Conservation (phyloP, 23 red algal genomes). For the Gracilariopsis chorda region DNA sequence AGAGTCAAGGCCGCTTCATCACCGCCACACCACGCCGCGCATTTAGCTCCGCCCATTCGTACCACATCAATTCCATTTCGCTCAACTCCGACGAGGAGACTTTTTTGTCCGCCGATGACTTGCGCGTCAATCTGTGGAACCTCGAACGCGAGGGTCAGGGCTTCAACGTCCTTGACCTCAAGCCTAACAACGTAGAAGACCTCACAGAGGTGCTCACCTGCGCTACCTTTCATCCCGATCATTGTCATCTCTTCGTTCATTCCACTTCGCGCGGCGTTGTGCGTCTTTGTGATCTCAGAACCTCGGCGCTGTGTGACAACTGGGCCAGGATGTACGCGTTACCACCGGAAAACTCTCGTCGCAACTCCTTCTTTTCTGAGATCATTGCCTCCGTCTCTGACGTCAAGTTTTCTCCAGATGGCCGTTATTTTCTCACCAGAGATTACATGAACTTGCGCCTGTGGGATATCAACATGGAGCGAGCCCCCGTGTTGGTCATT, state of each 20-base stretch:
- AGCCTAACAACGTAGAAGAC: constrained; percentile 95
- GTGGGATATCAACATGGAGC: constrained; percentile 90
- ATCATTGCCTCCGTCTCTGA: constrained; percentile 93
- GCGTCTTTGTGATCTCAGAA: constrained; percentile 83
- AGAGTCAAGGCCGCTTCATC: constrained; percentile 54
- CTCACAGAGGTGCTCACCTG: constrained; percentile 92
- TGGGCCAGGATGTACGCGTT: constrained; percentile 36
- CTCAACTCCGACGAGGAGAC: constrained; percentile 97
- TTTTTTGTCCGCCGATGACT: constrained; percentile 91
- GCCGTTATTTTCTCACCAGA: constrained; percentile 85
- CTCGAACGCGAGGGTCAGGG: constrained; percentile 60
- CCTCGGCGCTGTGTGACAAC: constrained; percentile 75
- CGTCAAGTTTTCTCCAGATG: constrained; percentile 80
- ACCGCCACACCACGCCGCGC: constrained; percentile 66
- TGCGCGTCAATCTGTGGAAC: constrained; percentile 95
- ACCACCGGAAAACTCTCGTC: neutral
- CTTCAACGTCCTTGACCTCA: constrained; percentile 95
- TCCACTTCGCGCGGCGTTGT: constrained; percentile 77
- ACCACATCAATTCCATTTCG: constrained; percentile 97
- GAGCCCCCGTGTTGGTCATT: constrained; percentile 64
- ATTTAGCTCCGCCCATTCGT: constrained; percentile 80
- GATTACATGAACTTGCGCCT: constrained; percentile 92
- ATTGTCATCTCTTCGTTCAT: constrained; percentile 92
- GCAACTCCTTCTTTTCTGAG: constrained; percentile 88
- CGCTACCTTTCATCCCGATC: constrained; percentile 86